Evolutionary conservation across 768 basidiomycete species (phyloP), one percentile per base, ranked within the genome.

Genomic region (Tricholoma terreum): DNA sequence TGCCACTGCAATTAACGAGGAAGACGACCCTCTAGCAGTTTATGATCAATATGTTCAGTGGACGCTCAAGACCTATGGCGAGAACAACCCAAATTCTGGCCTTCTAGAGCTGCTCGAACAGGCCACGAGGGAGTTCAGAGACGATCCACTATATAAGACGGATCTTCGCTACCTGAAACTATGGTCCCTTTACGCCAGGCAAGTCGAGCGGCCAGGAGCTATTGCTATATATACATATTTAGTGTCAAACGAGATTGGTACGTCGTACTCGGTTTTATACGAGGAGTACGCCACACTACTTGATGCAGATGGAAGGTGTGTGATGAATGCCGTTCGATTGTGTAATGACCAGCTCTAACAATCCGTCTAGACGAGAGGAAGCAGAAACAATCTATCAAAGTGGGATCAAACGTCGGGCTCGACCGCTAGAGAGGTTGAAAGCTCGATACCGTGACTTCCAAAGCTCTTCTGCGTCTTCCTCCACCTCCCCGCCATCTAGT

Each of bases 101-200:
- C 80, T 97, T 33, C 67, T 88, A 2, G 89, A 92, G 45, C 73
- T 98, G 6, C 78, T 99, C 15, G 91, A 95, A 63, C 86, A 92
- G 65, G 86, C 89, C 1, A 94, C 94, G 2, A 74, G 84, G 30
- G 83, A 84, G 55, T 97, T 98, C 71, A 84, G 87, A 61, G 80
- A 84, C 24, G 96, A 98, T 68, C 76, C 81, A n/a, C 73, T 85
- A 12, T 98, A 97, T 72, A 88, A 84, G 69, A 85, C 84, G 52
- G 95, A 98, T 76, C 73, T 93, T 51, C 83, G 96, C 40, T 97
- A 98, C 73, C 79, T 98, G 50, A 92, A 93, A 69, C 71, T 98
- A 17, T 99, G 97, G 97, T 82, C 87, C 19, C 78, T 89, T 50
- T 94, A 96, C 69, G 89, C 94, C 9, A 84, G 84, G 54, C 82